Conservation (phyloP, 2,329 filamentous ascomycete species). For the Akanthomyces dipterigenus region DNA sequence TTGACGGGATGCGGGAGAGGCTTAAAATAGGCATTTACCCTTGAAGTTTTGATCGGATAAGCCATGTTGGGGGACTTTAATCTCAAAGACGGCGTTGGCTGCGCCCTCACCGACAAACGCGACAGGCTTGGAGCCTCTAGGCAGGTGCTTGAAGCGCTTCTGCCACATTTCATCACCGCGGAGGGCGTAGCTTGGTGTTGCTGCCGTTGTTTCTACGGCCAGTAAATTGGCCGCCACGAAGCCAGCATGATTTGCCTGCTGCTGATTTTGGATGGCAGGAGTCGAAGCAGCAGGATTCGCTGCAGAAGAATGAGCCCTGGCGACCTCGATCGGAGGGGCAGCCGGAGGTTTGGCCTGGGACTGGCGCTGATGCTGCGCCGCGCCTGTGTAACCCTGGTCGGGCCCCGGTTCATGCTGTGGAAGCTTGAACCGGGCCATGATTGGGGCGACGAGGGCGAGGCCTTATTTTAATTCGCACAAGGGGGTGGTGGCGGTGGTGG, state of each 20-base stretch:
- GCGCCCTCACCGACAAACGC: constrained; percentile 60
- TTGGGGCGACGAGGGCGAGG: constrained; percentile 5
- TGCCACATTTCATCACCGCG: constrained; percentile 7
- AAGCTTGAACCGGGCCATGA: constrained; percentile 6
- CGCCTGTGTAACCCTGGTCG: background rate
- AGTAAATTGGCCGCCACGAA: constrained; percentile 1
- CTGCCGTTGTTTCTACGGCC: background rate
- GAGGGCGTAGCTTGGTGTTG: background rate
- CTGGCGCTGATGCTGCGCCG: constrained; percentile 2
- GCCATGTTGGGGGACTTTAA: constrained; percentile 35
- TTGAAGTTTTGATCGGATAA: constrained; percentile 25
- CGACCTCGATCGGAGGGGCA: constrained; percentile 9
- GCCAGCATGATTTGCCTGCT: constrained; percentile 14
- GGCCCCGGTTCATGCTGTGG: constrained; percentile 7
- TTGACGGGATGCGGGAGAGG: background rate
- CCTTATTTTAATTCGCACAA: background rate
- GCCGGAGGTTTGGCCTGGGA: constrained; percentile 18
- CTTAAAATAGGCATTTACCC: constrained; percentile 19
- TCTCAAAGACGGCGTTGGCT: constrained; percentile 68
- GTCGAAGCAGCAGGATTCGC: background rate
- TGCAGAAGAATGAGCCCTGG: background rate
- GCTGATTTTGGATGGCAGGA: background rate
- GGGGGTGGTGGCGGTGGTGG: background rate
- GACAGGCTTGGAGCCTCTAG: constrained; percentile 27
- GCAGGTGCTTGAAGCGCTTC: constrained; percentile 25